A percentile compares a stretch with the other conserved stretches of the same genome.
phyloP scores from a whole-genome alignment of 768 basidiomycete species.

The Mycena capillaripes region DNA sequence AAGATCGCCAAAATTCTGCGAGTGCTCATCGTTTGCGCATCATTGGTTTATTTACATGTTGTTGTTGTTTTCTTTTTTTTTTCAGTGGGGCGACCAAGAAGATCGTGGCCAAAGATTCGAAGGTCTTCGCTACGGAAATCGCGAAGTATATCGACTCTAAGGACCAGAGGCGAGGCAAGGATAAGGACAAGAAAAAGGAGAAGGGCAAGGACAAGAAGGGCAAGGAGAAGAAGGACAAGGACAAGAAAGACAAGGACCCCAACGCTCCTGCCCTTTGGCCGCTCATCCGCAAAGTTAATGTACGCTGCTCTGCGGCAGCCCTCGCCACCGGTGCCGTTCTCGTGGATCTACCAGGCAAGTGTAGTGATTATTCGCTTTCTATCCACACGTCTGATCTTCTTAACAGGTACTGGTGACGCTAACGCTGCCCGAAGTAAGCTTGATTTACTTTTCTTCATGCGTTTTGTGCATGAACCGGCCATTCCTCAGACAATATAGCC shows the following conservation, averaged over 20 bases:
- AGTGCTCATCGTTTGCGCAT: conserved; percentile 29
- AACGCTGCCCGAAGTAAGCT: conserved; percentile 70
- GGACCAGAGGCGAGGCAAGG: conserved; percentile 66
- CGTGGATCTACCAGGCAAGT: conserved; percentile 74
- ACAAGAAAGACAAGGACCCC: conserved; percentile 38
- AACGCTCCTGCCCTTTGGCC: conserved; percentile 70
- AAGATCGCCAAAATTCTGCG: conserved; percentile 47
- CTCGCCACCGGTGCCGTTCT: conserved; percentile 72
- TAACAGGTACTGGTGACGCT: conserved; percentile 69
- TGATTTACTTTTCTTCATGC: no score
- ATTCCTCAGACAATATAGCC: conserved; percentile 54
- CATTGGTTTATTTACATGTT: not conserved
- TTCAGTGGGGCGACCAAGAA: conserved; percentile 62
- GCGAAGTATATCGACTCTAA: conserved; percentile 77
- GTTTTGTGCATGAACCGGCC: not conserved
- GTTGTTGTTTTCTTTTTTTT: no score
- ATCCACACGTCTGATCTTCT: not conserved
- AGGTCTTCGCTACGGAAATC: conserved; percentile 66
- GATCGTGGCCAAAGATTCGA: conserved; percentile 64
- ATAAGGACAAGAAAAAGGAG: conserved; percentile 52
- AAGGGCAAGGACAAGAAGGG: conserved; percentile 40
- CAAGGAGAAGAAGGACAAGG: conserved; percentile 45
- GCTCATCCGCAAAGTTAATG: conserved; percentile 72
- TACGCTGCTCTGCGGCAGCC: conserved; percentile 65
- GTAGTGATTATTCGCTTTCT: not conserved